Evolutionary conservation across 768 basidiomycete species (phyloP), one percentile per base, ranked within the genome.

Genomic region (Pisolithus sp.): DNA sequence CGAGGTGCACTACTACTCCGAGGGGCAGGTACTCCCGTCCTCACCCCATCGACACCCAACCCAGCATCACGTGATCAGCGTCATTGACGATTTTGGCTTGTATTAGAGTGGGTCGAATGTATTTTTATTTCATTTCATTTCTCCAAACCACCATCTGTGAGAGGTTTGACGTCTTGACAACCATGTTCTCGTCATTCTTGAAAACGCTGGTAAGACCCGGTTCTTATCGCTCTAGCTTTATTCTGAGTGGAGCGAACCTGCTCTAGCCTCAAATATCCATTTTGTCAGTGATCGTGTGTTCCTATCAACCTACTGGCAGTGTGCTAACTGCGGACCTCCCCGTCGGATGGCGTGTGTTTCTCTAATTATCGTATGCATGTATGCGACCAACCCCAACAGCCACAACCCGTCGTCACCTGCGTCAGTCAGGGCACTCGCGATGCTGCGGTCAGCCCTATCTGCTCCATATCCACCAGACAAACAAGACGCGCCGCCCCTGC

Each of bases 381-480:
- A 15, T 34, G 12, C 7, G 18, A 18, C 31, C 41, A 3, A 45
- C 46, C 10, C 46, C 10, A 46, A 24, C 41, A 90, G 88, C 59
- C 87, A 89, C 62, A 73, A 79, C 46, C 73, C 85, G 0, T 69
- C 77, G 4, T 86, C 85, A 0, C 82, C 85, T 0, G 78, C 82
- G 0, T 89, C 88, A 0, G 73, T 58, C 13, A 74, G 78, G 59
- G 85, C 86, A 0, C 71, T 90, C 5, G 71, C 69, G 2, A 66
- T 88, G 17, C 73, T 90, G 10, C 76, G 78, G 5, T 69, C 78
- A 0, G 77, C 88, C 0, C 62, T 85, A 0, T 78, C 83, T 0
- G 65, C 64, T 0, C 78, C 86, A 0, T 90, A 85, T 61, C 87
- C 88, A 9, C 73, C 80, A 0, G 67, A 65, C 7, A 76, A 72